A percentile compares a stretch with the other conserved stretches of the same genome.
phyloP scores from a whole-genome alignment of 208 protist species.

The Trypanosoma melophagium region DNA sequence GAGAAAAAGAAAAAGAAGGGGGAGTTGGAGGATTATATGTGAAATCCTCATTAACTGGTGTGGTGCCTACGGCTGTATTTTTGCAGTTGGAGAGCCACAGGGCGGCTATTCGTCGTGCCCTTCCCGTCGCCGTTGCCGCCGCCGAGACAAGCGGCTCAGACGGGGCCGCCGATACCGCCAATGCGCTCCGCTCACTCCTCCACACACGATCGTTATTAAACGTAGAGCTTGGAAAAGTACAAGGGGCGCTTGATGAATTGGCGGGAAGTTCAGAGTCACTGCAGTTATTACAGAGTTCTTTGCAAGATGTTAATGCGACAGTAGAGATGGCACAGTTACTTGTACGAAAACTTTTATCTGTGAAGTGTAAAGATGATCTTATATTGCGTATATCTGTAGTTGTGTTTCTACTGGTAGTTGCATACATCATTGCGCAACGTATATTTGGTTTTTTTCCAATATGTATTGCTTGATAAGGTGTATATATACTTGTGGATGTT shows the following conservation, averaged over 20 bases:
- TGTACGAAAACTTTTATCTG: slow-evolving; percentile 52
- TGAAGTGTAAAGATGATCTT: slow-evolving; percentile 65
- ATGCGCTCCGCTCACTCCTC: slow-evolving; percentile 67
- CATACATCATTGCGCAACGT: slow-evolving; percentile 67
- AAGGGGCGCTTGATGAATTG: slow-evolving; percentile 58
- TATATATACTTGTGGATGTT: background rate
- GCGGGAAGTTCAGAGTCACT: slow-evolving; percentile 49
- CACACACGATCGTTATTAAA: slow-evolving; percentile 74
- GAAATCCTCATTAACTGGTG: background rate
- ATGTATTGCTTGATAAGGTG: slow-evolving; percentile 19
- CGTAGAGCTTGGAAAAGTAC: slow-evolving; percentile 75
- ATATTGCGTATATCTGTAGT: slow-evolving; percentile 56
- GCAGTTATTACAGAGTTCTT: slow-evolving; percentile 39
- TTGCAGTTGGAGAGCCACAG: slow-evolving; percentile 40
- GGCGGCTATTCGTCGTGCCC: slow-evolving; percentile 40
- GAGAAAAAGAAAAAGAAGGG: no score
- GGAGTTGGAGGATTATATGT: no score
- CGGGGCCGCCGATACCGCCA: slow-evolving; percentile 36
- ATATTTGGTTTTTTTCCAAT: slow-evolving; percentile 71
- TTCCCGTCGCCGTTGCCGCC: slow-evolving; percentile 42
- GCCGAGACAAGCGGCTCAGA: slow-evolving; percentile 36
- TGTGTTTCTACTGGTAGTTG: slow-evolving; percentile 59
- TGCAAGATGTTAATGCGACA: slow-evolving; percentile 67
- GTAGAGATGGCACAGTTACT: slow-evolving; percentile 61
- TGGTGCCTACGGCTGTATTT: slow-evolving; percentile 3